phyloP scores from a whole-genome alignment of 1,284 basidiomycete genomes.

The Moesziomyces parantarcticus region DNA sequence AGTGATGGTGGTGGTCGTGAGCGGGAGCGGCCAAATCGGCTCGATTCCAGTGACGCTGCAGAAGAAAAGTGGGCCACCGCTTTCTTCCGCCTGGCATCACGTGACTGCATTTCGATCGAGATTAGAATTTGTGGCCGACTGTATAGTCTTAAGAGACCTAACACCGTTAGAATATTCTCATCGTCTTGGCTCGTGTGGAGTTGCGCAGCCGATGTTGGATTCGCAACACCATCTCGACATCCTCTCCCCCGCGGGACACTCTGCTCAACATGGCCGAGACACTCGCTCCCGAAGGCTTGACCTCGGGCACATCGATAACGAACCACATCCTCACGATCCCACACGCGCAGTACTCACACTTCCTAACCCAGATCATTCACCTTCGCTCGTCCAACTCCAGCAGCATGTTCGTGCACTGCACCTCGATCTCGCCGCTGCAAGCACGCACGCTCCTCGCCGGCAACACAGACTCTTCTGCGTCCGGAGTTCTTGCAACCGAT shows the following conservation, averaged over 20 bases:
- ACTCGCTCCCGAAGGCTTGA: no score
- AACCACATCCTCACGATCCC: slow-evolving; percentile 35
- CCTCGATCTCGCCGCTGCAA: slow-evolving; percentile 8
- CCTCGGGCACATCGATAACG: slow-evolving; percentile 5
- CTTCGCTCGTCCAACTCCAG: slow-evolving; percentile 1
- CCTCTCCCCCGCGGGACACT: no score
- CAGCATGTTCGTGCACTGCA: slow-evolving; percentile 32
- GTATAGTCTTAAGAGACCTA: no score
- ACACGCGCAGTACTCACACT: slow-evolving; percentile 14
- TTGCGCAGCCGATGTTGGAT: background rate
- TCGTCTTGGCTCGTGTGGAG: slow-evolving; percentile 2
- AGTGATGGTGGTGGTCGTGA: background rate
- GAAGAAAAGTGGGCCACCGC: background rate
- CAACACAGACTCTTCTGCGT: background rate
- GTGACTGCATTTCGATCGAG: slow-evolving; percentile 3
- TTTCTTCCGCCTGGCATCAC: slow-evolving; percentile 23
- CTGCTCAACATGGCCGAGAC: no score
- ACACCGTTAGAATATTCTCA: no score
- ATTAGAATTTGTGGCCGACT: no score
- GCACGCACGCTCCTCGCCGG: slow-evolving; percentile 6
- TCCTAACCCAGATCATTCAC: slow-evolving; percentile 28
- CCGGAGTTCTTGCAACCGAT: slow-evolving; percentile 24
- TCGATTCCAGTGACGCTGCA: background rate
- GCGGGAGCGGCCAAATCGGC: background rate
- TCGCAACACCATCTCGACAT: no score